Evolutionary conservation across 2,329 filamentous ascomycete species (phyloP), one percentile per base, ranked within the genome.

Genomic region (Fusarium pininemorale): DNA sequence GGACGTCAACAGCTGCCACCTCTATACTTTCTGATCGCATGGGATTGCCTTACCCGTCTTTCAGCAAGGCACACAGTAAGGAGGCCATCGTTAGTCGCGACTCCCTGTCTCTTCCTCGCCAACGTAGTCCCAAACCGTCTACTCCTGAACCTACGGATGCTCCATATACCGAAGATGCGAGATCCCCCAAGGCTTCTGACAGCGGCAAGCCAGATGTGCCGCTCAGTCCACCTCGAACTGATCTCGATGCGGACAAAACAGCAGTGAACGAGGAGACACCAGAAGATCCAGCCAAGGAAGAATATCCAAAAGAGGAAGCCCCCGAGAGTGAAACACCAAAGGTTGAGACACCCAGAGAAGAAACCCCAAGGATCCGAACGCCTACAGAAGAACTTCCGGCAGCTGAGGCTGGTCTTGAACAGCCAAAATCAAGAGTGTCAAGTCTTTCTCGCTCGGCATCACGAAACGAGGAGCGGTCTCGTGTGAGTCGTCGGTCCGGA

Each of bases 21-120:
- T 78, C 77, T 38, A 70, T 78, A 38, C 61, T 78, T 30, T 77
- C 77, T 22, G 85, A 87, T 60, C 86, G 87, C 35, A 80, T 85
- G 39, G 88, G 87, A 70, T 80, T 93, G 47, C 92, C 94, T 12
- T 97, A 98, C 80, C 94, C 95, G 4, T 88, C 88, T 16, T 94
- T 97, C 82, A 96, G 93, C 83, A 98, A 97, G 83, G 93, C 93
- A 18, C 94, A 97, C 82, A 97, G 94, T 86, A 96, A 95, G 82
- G 96, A 98, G 84, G 90, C 91, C 50, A 90, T 98, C 61, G 87
- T 90, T 73, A 91, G 90, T 79, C 86, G 85, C 59, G 89, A 91
- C 51, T 86, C 89, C 60, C 75, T 89, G 55, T 80, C 82, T 26
- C 66, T 74, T 13, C 75, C 73, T 30, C 74, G 76, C 45, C 79